phyloP scores from a whole-genome alignment of 2,329 filamentous ascomycete genomes.

The Plenodomus tracheiphilus region DNA sequence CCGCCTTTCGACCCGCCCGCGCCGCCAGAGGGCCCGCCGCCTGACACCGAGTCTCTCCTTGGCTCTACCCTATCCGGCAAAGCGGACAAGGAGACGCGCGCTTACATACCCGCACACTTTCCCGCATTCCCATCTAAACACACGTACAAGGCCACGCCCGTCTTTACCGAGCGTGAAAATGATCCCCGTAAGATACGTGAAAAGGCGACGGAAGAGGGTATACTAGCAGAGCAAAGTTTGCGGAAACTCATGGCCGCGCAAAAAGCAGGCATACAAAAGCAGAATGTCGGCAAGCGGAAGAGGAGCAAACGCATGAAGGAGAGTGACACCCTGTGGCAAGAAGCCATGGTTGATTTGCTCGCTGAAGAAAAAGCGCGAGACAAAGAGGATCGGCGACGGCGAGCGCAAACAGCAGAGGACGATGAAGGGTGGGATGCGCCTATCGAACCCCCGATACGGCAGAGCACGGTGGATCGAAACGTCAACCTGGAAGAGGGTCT shows the following conservation, averaged over 20 bases:
- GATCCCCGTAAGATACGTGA: constrained; percentile 65
- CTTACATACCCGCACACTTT: constrained; percentile 63
- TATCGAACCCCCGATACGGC: constrained; percentile 25
- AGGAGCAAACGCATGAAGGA: constrained; percentile 44
- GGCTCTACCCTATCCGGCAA: constrained; percentile 56
- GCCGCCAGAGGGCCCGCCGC: constrained; percentile 45
- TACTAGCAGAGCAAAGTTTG: constrained; percentile 66
- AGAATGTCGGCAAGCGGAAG: constrained; percentile 43
- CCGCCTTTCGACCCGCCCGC: constrained; percentile 49
- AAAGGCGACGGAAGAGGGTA: constrained; percentile 66
- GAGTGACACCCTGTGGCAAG: constrained; percentile 59
- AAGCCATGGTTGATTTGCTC: constrained; percentile 57
- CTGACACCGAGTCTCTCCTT: constrained; percentile 54
- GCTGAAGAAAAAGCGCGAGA: constrained; percentile 44
- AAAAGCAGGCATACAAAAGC: constrained; percentile 51
- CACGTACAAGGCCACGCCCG: constrained; percentile 64
- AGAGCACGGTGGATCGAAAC: constrained; percentile 35
- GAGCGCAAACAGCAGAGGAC: constrained; percentile 20
- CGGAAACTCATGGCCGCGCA: constrained; percentile 59
- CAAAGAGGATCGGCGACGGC: constrained; percentile 26
- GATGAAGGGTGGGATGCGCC: constrained; percentile 27
- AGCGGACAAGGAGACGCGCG: constrained; percentile 50
- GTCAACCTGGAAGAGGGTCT: constrained; percentile 44
- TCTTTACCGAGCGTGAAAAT: constrained; percentile 61
- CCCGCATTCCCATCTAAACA: constrained; percentile 66